These are phyloP conservation scores for Penicillium manginii DNA, from an alignment of 495 filamentous ascomycete genomes.

Conservation along the genomic window DNA sequence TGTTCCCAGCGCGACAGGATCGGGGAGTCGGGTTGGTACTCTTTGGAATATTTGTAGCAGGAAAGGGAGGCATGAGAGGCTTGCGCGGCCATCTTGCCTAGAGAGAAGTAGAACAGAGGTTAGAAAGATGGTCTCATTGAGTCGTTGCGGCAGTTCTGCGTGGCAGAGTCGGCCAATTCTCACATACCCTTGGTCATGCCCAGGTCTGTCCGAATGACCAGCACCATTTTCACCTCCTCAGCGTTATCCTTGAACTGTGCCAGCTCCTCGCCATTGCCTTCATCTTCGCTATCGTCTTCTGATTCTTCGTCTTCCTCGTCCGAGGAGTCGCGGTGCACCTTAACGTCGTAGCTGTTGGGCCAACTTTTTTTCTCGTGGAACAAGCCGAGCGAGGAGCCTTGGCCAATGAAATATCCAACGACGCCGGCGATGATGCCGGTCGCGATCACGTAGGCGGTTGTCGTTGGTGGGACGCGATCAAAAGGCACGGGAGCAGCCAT, in stretches of 20 bases:
- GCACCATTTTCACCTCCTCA: slow-evolving; percentile 92
- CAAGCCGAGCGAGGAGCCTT: slow-evolving; percentile 52
- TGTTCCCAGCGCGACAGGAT: slow-evolving; percentile 86
- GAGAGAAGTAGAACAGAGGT: background rate
- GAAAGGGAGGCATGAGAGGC: slow-evolving; percentile 94
- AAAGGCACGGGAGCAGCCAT: slow-evolving; percentile 45
- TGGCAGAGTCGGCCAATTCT: background rate
- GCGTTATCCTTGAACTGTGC: slow-evolving; percentile 51
- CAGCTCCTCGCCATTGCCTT: slow-evolving; percentile 47
- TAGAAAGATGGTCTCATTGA: background rate
- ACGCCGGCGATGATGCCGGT: slow-evolving; percentile 67
- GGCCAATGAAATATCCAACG: slow-evolving; percentile 67
- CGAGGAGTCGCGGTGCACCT: slow-evolving; percentile 49
- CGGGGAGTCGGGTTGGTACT: slow-evolving; percentile 57
- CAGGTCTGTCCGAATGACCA: slow-evolving; percentile 90
- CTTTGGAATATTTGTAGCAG: slow-evolving; percentile 84
- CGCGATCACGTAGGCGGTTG: slow-evolving; percentile 58
- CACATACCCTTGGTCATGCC: slow-evolving; percentile 91
- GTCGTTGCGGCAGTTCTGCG: background rate
- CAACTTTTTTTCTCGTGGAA: slow-evolving; percentile 52
- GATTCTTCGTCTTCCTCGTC: slow-evolving; percentile 40
- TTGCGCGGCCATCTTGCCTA: slow-evolving; percentile 97
- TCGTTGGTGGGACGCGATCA: slow-evolving; percentile 49
- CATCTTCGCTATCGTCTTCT: slow-evolving; percentile 41
- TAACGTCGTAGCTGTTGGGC: slow-evolving; percentile 57